Conservation (phyloP, 495 filamentous ascomycete species). For the Penicillium parvum region DNA sequence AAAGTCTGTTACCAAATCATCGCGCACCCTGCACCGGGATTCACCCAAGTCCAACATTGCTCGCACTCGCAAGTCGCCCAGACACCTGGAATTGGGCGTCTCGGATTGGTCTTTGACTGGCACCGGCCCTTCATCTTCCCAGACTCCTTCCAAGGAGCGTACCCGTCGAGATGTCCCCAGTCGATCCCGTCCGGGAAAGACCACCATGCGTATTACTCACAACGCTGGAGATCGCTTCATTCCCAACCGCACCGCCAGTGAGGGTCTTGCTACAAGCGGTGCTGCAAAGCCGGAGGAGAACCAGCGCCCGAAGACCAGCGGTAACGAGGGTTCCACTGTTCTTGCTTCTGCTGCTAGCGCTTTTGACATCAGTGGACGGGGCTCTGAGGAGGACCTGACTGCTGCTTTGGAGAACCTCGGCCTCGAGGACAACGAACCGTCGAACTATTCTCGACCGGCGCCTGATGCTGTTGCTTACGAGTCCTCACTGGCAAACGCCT, state of each 20-base stretch:
- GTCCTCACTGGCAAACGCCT: conserved; percentile 85
- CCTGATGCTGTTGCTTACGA: conserved; percentile 88
- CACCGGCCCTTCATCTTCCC: conserved; percentile 60
- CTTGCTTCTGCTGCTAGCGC: conserved; percentile 64
- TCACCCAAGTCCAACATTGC: conserved; percentile 97
- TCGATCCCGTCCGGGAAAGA: conserved; percentile 58
- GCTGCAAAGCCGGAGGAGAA: conserved; percentile 74
- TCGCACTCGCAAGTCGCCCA: conserved; percentile 58
- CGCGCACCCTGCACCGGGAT: no score
- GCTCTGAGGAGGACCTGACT: conserved; percentile 69
- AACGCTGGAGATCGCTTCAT: conserved; percentile 93
- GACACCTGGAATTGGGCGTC: conserved; percentile 84
- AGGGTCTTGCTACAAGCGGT: conserved; percentile 76
- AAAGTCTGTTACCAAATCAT: conserved; percentile 45
- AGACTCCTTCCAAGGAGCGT: conserved; percentile 67
- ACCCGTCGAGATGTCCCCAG: conserved; percentile 55
- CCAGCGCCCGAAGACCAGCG: conserved; percentile 64
- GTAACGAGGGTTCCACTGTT: conserved; percentile 63
- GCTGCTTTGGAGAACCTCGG: conserved; percentile 73
- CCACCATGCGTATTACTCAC: conserved; percentile 69
- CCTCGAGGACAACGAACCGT: conserved; percentile 58
- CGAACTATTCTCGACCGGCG: conserved; percentile 66
- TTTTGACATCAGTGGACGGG: conserved; percentile 59
- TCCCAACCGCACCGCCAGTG: conserved; percentile 84
- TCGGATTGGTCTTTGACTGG: conserved; percentile 90